Conservation (phyloP, 768 basidiomycete genomes). For the Phanerodontia chrysosporium region DNA sequence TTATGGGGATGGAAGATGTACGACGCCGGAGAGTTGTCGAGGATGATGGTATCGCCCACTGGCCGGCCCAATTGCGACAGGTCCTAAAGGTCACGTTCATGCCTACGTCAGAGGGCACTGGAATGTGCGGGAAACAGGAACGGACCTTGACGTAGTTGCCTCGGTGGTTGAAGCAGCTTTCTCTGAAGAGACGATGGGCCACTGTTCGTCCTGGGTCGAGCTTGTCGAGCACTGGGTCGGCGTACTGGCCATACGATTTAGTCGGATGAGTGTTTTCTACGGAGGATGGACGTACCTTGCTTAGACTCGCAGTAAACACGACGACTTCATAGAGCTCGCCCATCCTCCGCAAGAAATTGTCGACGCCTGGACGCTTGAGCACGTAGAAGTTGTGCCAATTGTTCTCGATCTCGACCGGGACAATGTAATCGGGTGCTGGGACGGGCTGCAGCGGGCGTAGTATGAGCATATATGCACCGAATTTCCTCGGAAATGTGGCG, state of each 20-base stretch:
- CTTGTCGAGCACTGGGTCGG: slow-evolving; percentile 97
- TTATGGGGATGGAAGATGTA: slow-evolving; percentile 99
- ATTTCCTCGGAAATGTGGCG: background rate
- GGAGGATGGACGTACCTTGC: slow-evolving; percentile 60
- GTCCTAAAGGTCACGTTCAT: slow-evolving; percentile 49
- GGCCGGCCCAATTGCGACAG: slow-evolving; percentile 94
- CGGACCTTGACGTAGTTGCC: slow-evolving; percentile 98
- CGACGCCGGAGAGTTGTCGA: slow-evolving; percentile 98
- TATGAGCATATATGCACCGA: slow-evolving; percentile 1
- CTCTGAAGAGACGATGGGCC: slow-evolving; percentile 90
- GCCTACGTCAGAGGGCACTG: background rate
- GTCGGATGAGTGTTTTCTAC: background rate
- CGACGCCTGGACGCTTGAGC: slow-evolving; percentile 96
- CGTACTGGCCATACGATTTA: slow-evolving; percentile 61
- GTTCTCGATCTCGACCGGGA: slow-evolving; percentile 98
- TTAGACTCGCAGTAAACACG: slow-evolving; percentile 94
- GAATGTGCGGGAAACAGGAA: background rate
- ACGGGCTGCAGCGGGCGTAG: slow-evolving; percentile 74
- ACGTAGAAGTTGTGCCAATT: slow-evolving; percentile 99
- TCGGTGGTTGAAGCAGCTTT: slow-evolving; percentile 98
- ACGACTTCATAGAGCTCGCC: slow-evolving; percentile 98
- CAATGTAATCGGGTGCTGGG: slow-evolving; percentile 77
- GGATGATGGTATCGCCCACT: slow-evolving; percentile 90
- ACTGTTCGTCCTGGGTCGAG: slow-evolving; percentile 91
- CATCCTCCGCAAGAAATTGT: slow-evolving; percentile 95